Base-by-base conservation (phyloP, 306 rosid genomes). In the Trifolium dubium region DNA sequence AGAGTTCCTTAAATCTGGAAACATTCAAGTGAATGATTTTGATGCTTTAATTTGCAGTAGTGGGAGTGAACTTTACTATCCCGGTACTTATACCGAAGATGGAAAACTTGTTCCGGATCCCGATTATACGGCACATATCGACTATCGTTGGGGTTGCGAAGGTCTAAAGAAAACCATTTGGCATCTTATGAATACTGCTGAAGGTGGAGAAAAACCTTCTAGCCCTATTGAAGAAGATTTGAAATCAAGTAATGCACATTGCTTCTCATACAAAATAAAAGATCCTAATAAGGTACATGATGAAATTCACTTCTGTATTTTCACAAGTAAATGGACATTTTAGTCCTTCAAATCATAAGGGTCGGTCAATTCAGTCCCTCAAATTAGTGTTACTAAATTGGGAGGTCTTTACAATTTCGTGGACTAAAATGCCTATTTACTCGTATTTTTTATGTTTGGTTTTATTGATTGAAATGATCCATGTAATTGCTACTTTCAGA, bases 11-110 rank as follows among this genome's bases (percentile, higher is more conserved):
- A 73, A 67, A 59, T 73, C 79, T 7, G 79, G 79, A 7, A 73
- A 59, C 6, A 47, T 79, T 30, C 79, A 37, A 73, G 75, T 19
- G 3, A 79, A 73, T 29, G 83, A 73, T 59, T 79, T 79, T 59
- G 83, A 79, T 73, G 83, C 59, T 37, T 67, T 79, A 7, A 79
- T 73, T 67, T 79, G 83, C 50, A 79, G 83, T 10, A 79, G 83
- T 35, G 83, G 83, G 12, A 79, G 83, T 73, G 71, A 79, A 67
- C 71, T 79, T 73, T 79, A 79, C 71, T 79, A 79, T 39, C 83
- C 83, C 1, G 75, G 71, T 3, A 37, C 59, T 47, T 28, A 46
- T 19, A 47, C 66, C 0, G 83, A 67, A 49, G 83, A 79, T 37
- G 83, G 83, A 60, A 79, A 73, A 50, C 60, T 67, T 59, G 23